Conservation (phyloP, 805 yeast species). For the Metschnikowia similis region DNA sequence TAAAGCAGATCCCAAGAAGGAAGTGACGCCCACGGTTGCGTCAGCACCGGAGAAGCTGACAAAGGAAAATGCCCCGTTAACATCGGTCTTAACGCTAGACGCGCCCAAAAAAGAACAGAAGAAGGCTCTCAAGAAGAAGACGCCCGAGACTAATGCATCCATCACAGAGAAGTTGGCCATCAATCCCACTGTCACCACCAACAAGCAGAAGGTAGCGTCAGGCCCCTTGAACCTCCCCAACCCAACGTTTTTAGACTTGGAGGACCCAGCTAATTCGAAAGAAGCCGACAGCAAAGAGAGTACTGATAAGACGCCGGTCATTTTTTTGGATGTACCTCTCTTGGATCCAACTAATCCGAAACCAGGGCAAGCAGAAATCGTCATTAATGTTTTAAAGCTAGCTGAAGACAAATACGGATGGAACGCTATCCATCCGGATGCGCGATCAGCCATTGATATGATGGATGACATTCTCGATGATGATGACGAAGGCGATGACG, state of each 20-base stretch:
- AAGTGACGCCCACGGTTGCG: neutral
- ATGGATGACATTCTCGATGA: slow-evolving; percentile 49
- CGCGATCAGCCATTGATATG: slow-evolving; percentile 52
- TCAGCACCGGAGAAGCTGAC: neutral
- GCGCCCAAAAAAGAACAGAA: slow-evolving; percentile 11
- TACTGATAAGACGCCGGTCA: slow-evolving; percentile 37
- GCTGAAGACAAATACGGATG: slow-evolving; percentile 87
- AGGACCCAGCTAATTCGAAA: slow-evolving; percentile 4
- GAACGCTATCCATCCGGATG: slow-evolving; percentile 63
- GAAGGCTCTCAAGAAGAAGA: slow-evolving; percentile 16
- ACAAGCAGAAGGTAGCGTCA: slow-evolving; percentile 11
- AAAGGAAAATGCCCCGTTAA: neutral
- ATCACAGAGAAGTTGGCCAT: slow-evolving; percentile 15
- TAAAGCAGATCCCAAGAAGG: slow-evolving; percentile 5
- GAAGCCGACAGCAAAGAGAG: slow-evolving; percentile 12
- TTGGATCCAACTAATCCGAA: slow-evolving; percentile 42
- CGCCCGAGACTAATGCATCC: slow-evolving; percentile 16
- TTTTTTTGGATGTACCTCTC: slow-evolving; percentile 54
- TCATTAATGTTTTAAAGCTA: slow-evolving; percentile 65
- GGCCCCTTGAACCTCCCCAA: slow-evolving; percentile 12
- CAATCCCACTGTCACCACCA: slow-evolving; percentile 22
- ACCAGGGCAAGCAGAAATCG: slow-evolving; percentile 59
- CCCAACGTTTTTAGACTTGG: slow-evolving; percentile 17
- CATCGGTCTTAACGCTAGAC: slow-evolving; percentile 1
- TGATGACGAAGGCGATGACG: slow-evolving; percentile 44